These are phyloP conservation scores for Tricholoma terreum DNA, from an alignment of 768 basidiomycete species.

Conservation along the genomic window DNA sequence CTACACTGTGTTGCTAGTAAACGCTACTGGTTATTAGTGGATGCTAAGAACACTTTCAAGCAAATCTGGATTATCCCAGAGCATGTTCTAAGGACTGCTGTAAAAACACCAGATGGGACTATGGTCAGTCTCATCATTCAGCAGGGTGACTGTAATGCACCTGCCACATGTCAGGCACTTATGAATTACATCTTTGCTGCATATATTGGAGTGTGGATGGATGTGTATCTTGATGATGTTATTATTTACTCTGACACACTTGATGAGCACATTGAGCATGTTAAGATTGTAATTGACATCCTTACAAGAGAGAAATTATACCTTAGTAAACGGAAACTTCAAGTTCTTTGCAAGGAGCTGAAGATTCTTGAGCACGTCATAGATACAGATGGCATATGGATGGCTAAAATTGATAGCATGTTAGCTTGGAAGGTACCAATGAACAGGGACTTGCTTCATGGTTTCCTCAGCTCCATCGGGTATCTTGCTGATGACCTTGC, in stretches of 20 bases:
- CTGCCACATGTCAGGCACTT: background rate
- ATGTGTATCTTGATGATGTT: conserved; percentile 3
- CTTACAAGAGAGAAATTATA: background rate
- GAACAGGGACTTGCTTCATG: background rate
- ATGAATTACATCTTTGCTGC: conserved; percentile 4
- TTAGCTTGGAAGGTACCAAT: background rate
- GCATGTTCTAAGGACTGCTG: background rate
- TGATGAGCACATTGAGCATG: conserved; percentile 1
- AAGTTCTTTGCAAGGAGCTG: background rate
- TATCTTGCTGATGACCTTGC: conserved; percentile 3
- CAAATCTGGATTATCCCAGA: conserved; percentile 21
- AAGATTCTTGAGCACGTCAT: background rate
- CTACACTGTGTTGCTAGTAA: conserved; percentile 17
- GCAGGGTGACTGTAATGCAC: conserved; percentile 1
- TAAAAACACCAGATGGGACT: conserved; percentile 7
- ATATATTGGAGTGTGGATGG: background rate
- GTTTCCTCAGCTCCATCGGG: background rate
- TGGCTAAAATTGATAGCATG: conserved; percentile 1
- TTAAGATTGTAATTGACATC: background rate
- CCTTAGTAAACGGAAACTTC: background rate
- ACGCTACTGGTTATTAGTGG: conserved; percentile 26
- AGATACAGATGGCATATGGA: background rate
- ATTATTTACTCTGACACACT: background rate
- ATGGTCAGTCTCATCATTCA: conserved; percentile 1
- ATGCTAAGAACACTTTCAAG: conserved; percentile 36